Evolutionary conservation across 2,329 filamentous ascomycete genomes (phyloP), one percentile per base, ranked within the genome.

Genomic region (Periconia macrospinosa): DNA sequence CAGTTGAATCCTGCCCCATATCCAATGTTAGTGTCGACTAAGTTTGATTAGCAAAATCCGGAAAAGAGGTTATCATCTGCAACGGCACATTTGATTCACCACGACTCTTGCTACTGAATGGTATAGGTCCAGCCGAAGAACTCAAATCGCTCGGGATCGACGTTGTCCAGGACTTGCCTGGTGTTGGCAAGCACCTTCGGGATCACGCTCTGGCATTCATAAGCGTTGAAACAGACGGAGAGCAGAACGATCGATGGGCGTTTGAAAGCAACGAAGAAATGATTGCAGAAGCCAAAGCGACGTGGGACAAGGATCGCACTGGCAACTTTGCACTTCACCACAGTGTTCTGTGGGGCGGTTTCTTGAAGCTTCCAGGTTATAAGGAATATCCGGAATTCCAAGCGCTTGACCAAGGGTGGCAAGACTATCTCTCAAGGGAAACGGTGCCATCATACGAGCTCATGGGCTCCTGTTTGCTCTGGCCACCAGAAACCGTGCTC

Each of bases 381-480:
- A 71, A 74, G 13, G 69, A 73, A 17, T 74, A 67, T 15, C 73
- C 73, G 55, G 65, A 78, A 9, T 74, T 78, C 54, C 67, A 78
- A 41, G 76, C 68, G 1, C 72, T 88, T 0, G 78, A 82, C 0
- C 50, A 57, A 0, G 51, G 72, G 0, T 72, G 77, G 10, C 76
- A 81, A 59, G 65, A 70, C 0, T 80, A 77, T 55, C 65, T 87
- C 1, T 66, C 63, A 42, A 74, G 74, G 18, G 73, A 78, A 14
- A 83, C 80, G 0, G 76, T 87, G 2, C 85, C 86, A 0, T 78
- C 82, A 45, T 86, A 78, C 57, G 85, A 88, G 59, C 65, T 86
- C 15, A 51, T 79, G 9, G 78, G 55, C 33, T 61, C 64, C 41
- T 49, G 44, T 10, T 27, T 62, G 0, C 56, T 65, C 10, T 64